Base-by-base conservation (phyloP, 2,329 filamentous ascomycete species). In the Trichoderma endophyticum region DNA sequence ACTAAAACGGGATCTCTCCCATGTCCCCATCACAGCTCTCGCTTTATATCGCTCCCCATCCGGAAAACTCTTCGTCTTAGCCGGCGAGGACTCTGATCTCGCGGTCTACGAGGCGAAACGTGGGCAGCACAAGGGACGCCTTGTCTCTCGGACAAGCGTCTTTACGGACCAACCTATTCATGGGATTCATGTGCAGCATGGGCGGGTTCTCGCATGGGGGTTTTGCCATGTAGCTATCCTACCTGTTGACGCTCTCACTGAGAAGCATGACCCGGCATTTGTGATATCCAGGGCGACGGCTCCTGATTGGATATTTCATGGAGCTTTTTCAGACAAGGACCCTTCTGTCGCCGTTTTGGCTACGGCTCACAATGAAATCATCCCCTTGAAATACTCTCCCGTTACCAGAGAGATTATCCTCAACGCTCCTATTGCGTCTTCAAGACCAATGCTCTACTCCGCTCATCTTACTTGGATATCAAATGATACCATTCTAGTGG, bases 361-460 rank as follows among this genome's bases (percentile, higher is more conserved):
- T 18, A 97, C 94, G 2, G 94, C 95, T 1, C 95, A 98, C 81
- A 98, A 98, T 84, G 91, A 93, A 64, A 84, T 97, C 6, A 80
- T 93, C 7, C 84, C 85, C 34, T 79, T 92, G 24, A 76, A 74
- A 11, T 73, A 79, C 6, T 75, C 81, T n/a, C 72, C 78, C 30
- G 72, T 77, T 7, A 76, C 77, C 24, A 74, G 70, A 14, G 70
- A 65, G 1, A 79, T 86, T 15, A 73, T 83, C 1, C 82, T 91
- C 15, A 85, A 86, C 6, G 82, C 84, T 1, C 78, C 89, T 2
- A 83, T 86, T 14, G 89, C 90, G 6, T 90, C 91, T 18, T 92
- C 95, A 8, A 88, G 93, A 57, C 95, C 94, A 2, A 94, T 97
- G 70, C 86, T 99, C 8, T 99, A 97, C 81, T 93, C 94, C 18